Percentiles rank a stretch among this genome's conserved stretches.
phyloP scores from a whole-genome alignment of 2,329 filamentous ascomycete genomes.

The Trichoderma polysporum region DNA sequence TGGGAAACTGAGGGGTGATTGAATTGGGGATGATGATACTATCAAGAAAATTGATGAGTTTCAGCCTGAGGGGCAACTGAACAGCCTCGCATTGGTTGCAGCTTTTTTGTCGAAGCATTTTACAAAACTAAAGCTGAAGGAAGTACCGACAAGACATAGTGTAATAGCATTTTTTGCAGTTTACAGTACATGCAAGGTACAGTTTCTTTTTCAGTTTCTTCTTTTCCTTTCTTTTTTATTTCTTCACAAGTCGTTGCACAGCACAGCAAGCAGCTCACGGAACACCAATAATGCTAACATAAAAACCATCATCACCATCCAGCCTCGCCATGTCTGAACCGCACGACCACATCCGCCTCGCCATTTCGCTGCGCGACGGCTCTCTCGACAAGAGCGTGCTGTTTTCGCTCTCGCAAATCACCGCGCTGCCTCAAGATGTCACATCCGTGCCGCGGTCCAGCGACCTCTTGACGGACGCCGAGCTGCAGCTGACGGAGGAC shows the following conservation, averaged over 20 bases:
- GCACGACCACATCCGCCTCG: slow-evolving; percentile 8
- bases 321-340: background rate
- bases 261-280: no score
- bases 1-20: background rate
- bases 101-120: no score
- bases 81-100: no score
- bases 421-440: background rate
- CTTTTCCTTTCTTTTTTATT: background rate
- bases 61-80: background rate
- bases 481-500: slow-evolving; percentile 14
- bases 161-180: no score
- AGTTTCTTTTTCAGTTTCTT: background rate
- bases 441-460: slow-evolving; percentile 11
- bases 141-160: no score
- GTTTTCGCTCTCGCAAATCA: slow-evolving; percentile 3
- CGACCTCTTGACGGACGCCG: slow-evolving; percentile 2
- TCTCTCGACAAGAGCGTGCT: slow-evolving; percentile 18
- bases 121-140: no score
- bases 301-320: background rate
- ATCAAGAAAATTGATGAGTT: background rate
- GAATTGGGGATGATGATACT: background rate
- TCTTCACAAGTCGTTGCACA: no score
- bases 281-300: no score
- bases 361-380: slow-evolving; percentile 1
- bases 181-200: background rate